Evolutionary conservation across 768 basidiomycete species (phyloP), one percentile per base, ranked within the genome.

Genomic region (Tylopilus sp.): DNA sequence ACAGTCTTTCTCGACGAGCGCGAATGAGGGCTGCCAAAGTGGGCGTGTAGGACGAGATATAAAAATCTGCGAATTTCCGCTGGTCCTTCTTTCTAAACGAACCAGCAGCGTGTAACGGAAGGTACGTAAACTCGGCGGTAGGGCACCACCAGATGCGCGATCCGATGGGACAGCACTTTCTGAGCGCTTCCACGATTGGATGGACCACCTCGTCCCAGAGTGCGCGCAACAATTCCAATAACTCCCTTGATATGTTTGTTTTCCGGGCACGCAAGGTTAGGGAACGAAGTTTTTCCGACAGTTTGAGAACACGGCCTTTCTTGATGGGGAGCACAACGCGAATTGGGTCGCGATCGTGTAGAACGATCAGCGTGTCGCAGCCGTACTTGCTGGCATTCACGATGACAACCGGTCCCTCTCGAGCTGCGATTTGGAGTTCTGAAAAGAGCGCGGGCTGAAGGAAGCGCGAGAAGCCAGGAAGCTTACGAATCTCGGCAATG

Each of bases 401-500:
- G 31, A 33, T 33, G 12, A 15, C 31, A 33, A 33, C 13, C 12
- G 31, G 31, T 33, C 21, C 40, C 17, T 17, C 40, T 8, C 7
- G 4, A 25, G 40, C 25, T 25, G 40, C 23, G 6, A n/a, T 8
- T 9, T 17, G 25, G 40, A 42, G 23, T 3, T 25, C 8, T 17
- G 25, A n/a, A 15, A 40, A 42, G 23, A 42, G 40, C 10, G 23
- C 15, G 6, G 23, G 40, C 2, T 23, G 22, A n/a, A 40, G 40
- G 15, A 41, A 41, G 17, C 40, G 40, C 15, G 40, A 41, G 2
- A 70, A 65, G 4, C 61, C 59, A 35, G 48, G 44, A 4, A 59
- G 23, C 12, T 33, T 21, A 20, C 62, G 59, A 23, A 67, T 33
- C 13, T 33, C 13, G 31, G 31, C 13, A 13, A 33, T 33, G 31